phyloP scores from a whole-genome alignment of 1,284 basidiomycete species.

The Pyrrhoderma noxium region DNA sequence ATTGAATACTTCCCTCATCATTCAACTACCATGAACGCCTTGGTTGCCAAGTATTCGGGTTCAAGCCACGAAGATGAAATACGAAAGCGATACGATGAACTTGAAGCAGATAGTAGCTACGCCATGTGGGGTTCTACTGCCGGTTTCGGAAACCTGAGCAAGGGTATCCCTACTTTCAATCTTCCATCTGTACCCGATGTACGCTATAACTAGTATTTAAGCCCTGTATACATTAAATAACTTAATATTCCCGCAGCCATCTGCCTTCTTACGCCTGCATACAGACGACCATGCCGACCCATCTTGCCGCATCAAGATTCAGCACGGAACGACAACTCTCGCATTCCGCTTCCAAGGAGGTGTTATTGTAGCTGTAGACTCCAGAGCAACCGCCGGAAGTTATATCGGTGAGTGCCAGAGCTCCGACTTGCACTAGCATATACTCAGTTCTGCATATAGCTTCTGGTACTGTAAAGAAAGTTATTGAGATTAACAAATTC shows the following conservation, averaged over 20 bases:
- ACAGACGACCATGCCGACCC: constrained; percentile 93
- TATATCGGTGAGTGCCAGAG: constrained; percentile 74
- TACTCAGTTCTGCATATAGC: constrained; percentile 40
- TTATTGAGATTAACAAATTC: constrained; percentile 99
- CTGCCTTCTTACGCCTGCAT: constrained; percentile 80
- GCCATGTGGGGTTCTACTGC: constrained; percentile 74
- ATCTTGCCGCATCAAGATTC: constrained; percentile 93
- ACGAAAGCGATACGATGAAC: constrained; percentile 7
- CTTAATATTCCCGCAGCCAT: constrained; percentile 52
- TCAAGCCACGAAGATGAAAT: constrained; percentile 7
- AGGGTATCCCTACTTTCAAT: constrained; percentile 62
- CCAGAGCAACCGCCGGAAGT: constrained; percentile 92
- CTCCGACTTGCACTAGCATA: constrained; percentile 1
- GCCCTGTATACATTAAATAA: not conserved
- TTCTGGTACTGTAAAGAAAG: constrained; percentile 95
- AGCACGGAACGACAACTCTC: constrained; percentile 97
- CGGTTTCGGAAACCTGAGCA: constrained; percentile 68
- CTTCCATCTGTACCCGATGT: constrained; percentile 71
- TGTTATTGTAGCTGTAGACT: constrained; percentile 97
- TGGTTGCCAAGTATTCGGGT: constrained; percentile 12
- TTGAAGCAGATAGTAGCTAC: constrained; percentile 45
- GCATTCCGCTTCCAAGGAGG: constrained; percentile 97
- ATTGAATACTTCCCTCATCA: not conserved
- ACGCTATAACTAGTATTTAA: constrained; percentile 28
- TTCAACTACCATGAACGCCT: constrained; percentile 13